A percentile compares a stretch with the other conserved stretches of the same genome.
These are phyloP conservation scores for Fusarium pseudonygamai DNA, from an alignment of 2,329 filamentous ascomycete genomes.

Conservation along the genomic window DNA sequence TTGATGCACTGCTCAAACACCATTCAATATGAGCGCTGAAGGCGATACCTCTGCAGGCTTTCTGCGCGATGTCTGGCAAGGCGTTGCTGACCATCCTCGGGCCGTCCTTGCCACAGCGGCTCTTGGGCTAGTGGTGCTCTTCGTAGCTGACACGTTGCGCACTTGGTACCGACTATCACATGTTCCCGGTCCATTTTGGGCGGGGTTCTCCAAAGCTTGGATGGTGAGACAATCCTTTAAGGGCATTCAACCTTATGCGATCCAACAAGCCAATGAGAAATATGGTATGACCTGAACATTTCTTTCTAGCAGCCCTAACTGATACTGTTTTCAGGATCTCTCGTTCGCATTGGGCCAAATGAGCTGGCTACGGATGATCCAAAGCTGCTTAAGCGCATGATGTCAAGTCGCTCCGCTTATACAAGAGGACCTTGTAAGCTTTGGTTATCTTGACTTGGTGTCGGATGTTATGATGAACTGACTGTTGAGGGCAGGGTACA, in stretches of 20 bases:
- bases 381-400: conserved; percentile 46
- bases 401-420: conserved; percentile 60
- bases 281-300: neutral
- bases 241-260: conserved; percentile 37
- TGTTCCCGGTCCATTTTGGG: conserved; percentile 48
- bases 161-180: conserved; percentile 48
- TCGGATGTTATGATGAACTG: too few relatives aligned
- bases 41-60: neutral
- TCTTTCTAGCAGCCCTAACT: neutral
- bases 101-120: neutral
- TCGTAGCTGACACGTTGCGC: conserved; percentile 23
- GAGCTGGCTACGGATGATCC: neutral
- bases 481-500: conserved; percentile 26
- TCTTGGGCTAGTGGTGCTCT: neutral
- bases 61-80: neutral
- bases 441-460: fast-evolving
- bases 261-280: conserved; percentile 25
- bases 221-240: conserved; percentile 43
- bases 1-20: neutral
- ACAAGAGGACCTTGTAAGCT: conserved; percentile 47
- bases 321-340: neutral
- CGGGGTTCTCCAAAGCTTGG: conserved; percentile 48
- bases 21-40: neutral
- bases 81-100: neutral
- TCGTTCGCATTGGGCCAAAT: conserved; percentile 16